Evolutionary conservation across 2,329 filamentous ascomycete species (phyloP).

Genomic region (Clonostachys solani): DNA sequence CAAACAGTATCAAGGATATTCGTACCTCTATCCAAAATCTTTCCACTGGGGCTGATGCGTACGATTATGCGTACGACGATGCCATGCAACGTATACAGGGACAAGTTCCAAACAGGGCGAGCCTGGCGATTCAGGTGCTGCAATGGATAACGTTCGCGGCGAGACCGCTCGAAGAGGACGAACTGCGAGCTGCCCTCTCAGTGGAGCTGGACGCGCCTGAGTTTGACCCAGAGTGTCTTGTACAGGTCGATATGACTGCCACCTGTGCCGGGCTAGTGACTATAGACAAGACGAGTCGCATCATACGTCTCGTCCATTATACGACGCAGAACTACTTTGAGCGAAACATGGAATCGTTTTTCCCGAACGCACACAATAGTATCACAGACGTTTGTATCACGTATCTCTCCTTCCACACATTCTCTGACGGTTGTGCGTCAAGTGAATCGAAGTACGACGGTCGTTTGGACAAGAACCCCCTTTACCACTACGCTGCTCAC

Average conservation of each 20-base stretch:
- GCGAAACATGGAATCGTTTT: slow-evolving; percentile 7
- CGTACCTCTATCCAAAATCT: slow-evolving; percentile 20
- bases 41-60: slow-evolving; percentile 16
- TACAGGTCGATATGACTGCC: slow-evolving; percentile 23
- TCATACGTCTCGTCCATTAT: slow-evolving; percentile 37
- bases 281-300: slow-evolving; percentile 27
- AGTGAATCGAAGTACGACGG: background rate
- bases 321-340: slow-evolving; percentile 40
- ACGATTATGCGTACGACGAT: slow-evolving; percentile 31
- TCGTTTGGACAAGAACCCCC: background rate
- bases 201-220: slow-evolving; percentile 15
- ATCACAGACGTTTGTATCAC: slow-evolving; percentile 23
- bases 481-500: background rate
- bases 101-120: slow-evolving; percentile 20
- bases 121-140: slow-evolving; percentile 31
- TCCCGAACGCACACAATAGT: slow-evolving; percentile 18
- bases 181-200: slow-evolving; percentile 37
- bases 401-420: slow-evolving; percentile 28
- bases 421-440: background rate
- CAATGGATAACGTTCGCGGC: slow-evolving; percentile 33
- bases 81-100: slow-evolving; percentile 34
- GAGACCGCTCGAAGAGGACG: slow-evolving; percentile 20
- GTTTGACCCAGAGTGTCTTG: slow-evolving; percentile 27
- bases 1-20: slow-evolving; percentile 22
- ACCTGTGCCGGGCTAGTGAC: slow-evolving; percentile 35